Percentiles rank a stretch among this genome's conserved stretches.
Evolutionary conservation across 179 eudicot genomes (phyloP).

Genomic region (Beta lomatogona): DNA sequence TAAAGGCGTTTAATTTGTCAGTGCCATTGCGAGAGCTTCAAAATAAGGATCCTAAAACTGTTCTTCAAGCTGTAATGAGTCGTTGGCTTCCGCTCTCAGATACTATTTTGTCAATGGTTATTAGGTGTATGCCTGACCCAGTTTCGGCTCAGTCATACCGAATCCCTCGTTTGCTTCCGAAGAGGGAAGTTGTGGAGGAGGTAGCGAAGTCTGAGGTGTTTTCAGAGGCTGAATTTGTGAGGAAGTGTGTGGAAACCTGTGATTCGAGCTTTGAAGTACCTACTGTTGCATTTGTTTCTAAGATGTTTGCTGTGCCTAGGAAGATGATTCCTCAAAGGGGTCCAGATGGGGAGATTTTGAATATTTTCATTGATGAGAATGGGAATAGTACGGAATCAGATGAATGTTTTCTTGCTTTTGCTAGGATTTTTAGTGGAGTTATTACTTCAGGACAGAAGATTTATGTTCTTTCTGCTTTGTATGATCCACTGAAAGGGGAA

Average conservation of each 20-base stretch:
- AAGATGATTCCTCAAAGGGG: slow-evolving; percentile 73
- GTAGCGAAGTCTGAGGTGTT: slow-evolving; percentile 51
- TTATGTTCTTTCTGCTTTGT: slow-evolving; percentile 78
- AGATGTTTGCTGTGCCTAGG: slow-evolving; percentile 83
- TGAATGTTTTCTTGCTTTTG: slow-evolving; percentile 95
- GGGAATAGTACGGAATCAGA: slow-evolving; percentile 57
- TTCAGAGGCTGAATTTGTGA: slow-evolving; percentile 71
- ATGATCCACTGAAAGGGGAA: slow-evolving; percentile 81
- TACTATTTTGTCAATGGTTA: slow-evolving; percentile 74
- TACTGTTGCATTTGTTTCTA: slow-evolving; percentile 85
- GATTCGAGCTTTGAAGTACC: slow-evolving; percentile 72
- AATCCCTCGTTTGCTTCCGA: slow-evolving; percentile 77
- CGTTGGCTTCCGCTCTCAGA: slow-evolving; percentile 88
- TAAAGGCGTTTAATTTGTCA: slow-evolving; percentile 57
- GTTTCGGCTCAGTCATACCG: slow-evolving; percentile 63
- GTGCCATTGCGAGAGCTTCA: slow-evolving; percentile 74
- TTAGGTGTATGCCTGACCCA: slow-evolving; percentile 73
- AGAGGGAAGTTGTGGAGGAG: slow-evolving; percentile 58
- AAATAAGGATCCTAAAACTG: slow-evolving; percentile 71
- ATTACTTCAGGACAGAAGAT: slow-evolving; percentile 64
- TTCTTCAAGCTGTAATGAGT: slow-evolving; percentile 81
- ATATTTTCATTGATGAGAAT: slow-evolving; percentile 47
- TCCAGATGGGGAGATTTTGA: slow-evolving; percentile 51
- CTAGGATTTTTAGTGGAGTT: slow-evolving; percentile 86
- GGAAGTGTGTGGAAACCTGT: slow-evolving; percentile 79